Evolutionary conservation across 2,329 filamentous ascomycete genomes (phyloP).

Genomic region (Ceratocystiopsis sp.): DNA sequence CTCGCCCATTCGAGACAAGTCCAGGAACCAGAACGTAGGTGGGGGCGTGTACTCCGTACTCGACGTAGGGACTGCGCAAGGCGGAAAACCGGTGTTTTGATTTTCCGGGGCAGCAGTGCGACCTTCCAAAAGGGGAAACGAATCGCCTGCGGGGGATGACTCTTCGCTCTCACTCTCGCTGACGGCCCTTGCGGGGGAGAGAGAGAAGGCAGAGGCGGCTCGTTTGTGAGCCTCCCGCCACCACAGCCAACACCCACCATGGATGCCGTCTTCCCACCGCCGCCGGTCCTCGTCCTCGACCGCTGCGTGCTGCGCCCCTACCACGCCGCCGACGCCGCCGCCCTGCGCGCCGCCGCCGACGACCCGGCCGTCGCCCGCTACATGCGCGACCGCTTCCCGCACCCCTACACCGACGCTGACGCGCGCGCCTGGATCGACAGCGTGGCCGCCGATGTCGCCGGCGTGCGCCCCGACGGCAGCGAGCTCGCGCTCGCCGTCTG

Average conservation of each 20-base stretch:
- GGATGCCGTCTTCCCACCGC: constrained; percentile 1
- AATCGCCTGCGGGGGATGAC: too few relatives aligned
- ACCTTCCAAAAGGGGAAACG: too few relatives aligned
- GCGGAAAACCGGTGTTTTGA: too few relatives aligned
- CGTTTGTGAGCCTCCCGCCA: too few relatives aligned
- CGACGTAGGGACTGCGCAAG: too few relatives aligned
- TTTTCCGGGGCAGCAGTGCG: too few relatives aligned
- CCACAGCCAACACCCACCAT: background rate
- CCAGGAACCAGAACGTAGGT: too few relatives aligned
- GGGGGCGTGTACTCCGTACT: too few relatives aligned
- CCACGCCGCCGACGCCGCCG: constrained; percentile 20
- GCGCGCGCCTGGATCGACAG: constrained; percentile 17
- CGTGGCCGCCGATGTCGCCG: constrained; percentile 1
- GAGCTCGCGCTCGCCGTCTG: constrained; percentile 20
- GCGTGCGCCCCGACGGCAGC: too few relatives aligned
- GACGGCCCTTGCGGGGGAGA: too few relatives aligned
- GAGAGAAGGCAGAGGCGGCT: background rate
- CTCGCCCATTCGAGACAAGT: too few relatives aligned
- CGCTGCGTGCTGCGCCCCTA: constrained; percentile 24
- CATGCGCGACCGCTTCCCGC: constrained; percentile 28
- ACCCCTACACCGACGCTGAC: constrained; percentile 25
- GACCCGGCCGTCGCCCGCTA: constrained; percentile 19
- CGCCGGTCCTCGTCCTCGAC: constrained; percentile 15
- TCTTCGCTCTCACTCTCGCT: too few relatives aligned
- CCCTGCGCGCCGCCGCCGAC: constrained; percentile 20